Percentiles rank a stretch among this genome's conserved stretches.
phyloP scores from a whole-genome alignment of 2,329 filamentous ascomycete species.

The Epichloe bromicola region DNA sequence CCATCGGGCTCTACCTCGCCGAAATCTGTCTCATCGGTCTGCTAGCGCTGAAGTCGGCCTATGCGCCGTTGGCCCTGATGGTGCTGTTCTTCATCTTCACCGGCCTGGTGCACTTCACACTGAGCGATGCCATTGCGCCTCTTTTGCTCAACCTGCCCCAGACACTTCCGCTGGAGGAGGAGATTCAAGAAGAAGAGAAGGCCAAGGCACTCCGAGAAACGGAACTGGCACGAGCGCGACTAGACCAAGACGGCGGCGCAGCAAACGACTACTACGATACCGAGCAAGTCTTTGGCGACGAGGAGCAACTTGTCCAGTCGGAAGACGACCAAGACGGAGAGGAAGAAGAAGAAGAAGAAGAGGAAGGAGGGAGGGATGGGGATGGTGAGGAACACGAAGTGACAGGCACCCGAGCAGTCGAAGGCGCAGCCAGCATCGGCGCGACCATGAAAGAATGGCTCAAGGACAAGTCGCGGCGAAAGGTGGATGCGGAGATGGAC shows the following conservation, averaged over 20 bases:
- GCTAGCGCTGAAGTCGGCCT: slow-evolving; percentile 55
- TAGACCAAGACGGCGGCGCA: slow-evolving; percentile 14
- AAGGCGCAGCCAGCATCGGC: slow-evolving; percentile 24
- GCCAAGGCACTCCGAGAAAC: slow-evolving; percentile 28
- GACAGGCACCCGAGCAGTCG: slow-evolving; percentile 20
- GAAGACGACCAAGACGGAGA: slow-evolving; percentile 17
- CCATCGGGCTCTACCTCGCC: slow-evolving; percentile 71
- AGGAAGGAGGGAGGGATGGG: slow-evolving; percentile 10
- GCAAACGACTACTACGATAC: slow-evolving; percentile 24
- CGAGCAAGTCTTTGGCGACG: slow-evolving; percentile 23
- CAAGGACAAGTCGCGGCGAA: slow-evolving; percentile 24
- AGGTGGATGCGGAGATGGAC: slow-evolving; percentile 14
- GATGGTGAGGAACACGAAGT: slow-evolving; percentile 14
- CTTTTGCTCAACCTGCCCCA: slow-evolving; percentile 69
- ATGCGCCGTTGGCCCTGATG: slow-evolving; percentile 63
- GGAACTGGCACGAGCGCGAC: slow-evolving; percentile 12
- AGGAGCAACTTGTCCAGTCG: slow-evolving; percentile 10
- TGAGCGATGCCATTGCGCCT: slow-evolving; percentile 62
- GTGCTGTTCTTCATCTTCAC: slow-evolving; percentile 64
- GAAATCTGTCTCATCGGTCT: slow-evolving; percentile 76
- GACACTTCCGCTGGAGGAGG: slow-evolving; percentile 47
- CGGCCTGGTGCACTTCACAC: slow-evolving; percentile 58
- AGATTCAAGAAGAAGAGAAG: slow-evolving; percentile 30
- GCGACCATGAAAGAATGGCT: slow-evolving; percentile 20
- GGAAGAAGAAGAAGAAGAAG: slow-evolving; percentile 13